These are phyloP conservation scores for Neonectria hederae DNA, from an alignment of 2,329 filamentous ascomycete genomes.

Conservation along the genomic window DNA sequence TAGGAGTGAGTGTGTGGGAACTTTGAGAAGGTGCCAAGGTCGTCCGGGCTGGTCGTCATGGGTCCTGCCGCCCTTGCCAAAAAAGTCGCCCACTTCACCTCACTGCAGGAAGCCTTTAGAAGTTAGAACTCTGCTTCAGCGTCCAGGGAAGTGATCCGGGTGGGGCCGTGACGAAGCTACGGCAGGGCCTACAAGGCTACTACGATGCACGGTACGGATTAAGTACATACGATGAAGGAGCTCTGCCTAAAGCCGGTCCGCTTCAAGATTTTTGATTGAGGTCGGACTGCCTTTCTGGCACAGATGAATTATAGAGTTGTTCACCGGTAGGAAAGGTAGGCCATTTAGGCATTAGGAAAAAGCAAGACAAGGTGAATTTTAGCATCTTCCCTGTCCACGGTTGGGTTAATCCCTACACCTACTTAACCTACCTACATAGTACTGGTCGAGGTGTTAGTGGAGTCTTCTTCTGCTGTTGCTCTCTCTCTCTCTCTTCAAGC, in stretches of 20 bases:
- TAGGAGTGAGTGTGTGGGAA: constrained; percentile 2
- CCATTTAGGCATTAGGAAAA: neutral
- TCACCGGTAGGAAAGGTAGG: neutral
- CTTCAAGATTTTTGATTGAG: neutral
- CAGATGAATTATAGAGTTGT: no score
- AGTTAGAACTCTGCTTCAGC: neutral
- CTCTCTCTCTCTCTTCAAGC: constrained; percentile 8
- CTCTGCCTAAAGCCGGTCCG: neutral
- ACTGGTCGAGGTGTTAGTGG: neutral
- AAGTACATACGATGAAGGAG: neutral
- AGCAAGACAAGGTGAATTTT: neutral
- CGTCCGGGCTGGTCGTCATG: neutral
- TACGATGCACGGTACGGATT: neutral
- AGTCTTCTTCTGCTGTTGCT: neutral
- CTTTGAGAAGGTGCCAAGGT: neutral
- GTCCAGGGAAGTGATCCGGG: neutral
- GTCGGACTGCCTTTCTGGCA: no score
- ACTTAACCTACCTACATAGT: neutral
- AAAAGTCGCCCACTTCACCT: neutral
- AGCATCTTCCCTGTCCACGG: neutral
- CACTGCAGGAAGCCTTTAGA: neutral
- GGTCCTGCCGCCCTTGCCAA: neutral
- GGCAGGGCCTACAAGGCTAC: neutral
- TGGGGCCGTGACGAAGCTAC: neutral
- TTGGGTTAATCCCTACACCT: neutral